Evolutionary conservation across 2,329 filamentous ascomycete species (phyloP).

Genomic region (Thelonectria olida): DNA sequence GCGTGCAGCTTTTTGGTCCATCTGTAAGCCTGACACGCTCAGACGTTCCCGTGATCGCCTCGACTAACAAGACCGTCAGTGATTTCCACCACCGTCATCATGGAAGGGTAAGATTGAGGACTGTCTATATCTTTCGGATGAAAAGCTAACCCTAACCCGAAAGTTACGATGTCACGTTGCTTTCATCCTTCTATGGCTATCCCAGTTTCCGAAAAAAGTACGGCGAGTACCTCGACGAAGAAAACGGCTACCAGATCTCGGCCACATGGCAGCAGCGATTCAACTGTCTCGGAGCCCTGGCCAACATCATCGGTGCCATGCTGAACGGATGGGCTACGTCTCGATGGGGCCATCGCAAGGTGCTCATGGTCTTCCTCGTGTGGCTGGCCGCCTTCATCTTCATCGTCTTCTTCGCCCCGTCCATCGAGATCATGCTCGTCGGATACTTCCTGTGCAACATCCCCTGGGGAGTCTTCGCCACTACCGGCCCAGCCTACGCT

Average conservation of each 20-base stretch:
- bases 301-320: slow-evolving; percentile 51
- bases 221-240: slow-evolving; percentile 45
- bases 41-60: background rate
- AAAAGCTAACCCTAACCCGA: no score
- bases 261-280: slow-evolving; percentile 62
- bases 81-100: slow-evolving; percentile 58
- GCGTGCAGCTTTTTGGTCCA: slow-evolving; percentile 51
- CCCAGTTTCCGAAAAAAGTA: slow-evolving; percentile 51
- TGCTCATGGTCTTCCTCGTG: slow-evolving; percentile 53
- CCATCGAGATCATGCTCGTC: slow-evolving; percentile 52
- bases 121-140: no score
- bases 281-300: slow-evolving; percentile 46
- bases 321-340: slow-evolving; percentile 54
- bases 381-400: slow-evolving; percentile 56
- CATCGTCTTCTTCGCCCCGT: slow-evolving; percentile 58
- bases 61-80: slow-evolving; percentile 35
- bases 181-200: slow-evolving; percentile 58
- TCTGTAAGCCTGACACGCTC: slow-evolving; percentile 40
- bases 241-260: slow-evolving; percentile 56
- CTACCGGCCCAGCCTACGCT: slow-evolving; percentile 53
- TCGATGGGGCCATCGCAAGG: slow-evolving; percentile 54
- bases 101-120: slow-evolving; percentile 51
- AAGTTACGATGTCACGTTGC: slow-evolving; percentile 56
- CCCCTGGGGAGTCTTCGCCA: slow-evolving; percentile 58
- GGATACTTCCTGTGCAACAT: slow-evolving; percentile 58